Evolutionary conservation across 176 grass and related monocot genomes (phyloP), one percentile per base, ranked within the genome.

Genomic region (Melocanna baccifera): DNA sequence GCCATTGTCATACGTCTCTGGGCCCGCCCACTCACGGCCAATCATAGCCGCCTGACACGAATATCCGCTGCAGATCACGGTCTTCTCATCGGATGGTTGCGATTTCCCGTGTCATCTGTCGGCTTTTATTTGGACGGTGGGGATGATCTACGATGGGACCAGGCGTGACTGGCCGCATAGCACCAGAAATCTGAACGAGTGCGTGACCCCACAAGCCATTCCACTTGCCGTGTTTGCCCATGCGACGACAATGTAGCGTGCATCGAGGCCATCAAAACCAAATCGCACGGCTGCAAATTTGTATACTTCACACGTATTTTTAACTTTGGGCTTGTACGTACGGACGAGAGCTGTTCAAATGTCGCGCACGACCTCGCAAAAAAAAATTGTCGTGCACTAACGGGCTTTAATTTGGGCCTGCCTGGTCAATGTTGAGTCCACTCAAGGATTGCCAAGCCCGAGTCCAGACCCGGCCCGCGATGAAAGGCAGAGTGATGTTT

Each of bases 11-110:
- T 0, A 10, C 26, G 15, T 47, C 41, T 14, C 8, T 1, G 65
- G 29, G 12, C 41, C 48, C 3, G 73, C 58, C 15, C 42, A 7
- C 69, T 82, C 25, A 9, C 12, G 46, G 19, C 22, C 79, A 87
- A 77, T 76, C 55, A 84, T 79, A 30, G 57, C 62, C 55, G 55
- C 71, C 51, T 68, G 79, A 81, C 71, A 14, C 41, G 15, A 52
- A 70, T 77, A 70, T 83, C 52, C 42, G 72, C 40, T 16, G 62
- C 20, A 51, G 70, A 81, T 74, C 77, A 66, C 30, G 12, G 45
- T 28, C 20, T 13, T 39, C 10, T 42, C 9, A 12, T 40, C 4
- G 9, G 14, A 80, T 42, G 55, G 76, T 0, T 12, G 41, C 9
- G 8, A 73, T 48, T 22, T 3, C 1, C 26, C 9, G 2, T 4